Evolutionary conservation across 805 yeast genomes (phyloP).

Genomic region (Pichia ethanolica): DNA sequence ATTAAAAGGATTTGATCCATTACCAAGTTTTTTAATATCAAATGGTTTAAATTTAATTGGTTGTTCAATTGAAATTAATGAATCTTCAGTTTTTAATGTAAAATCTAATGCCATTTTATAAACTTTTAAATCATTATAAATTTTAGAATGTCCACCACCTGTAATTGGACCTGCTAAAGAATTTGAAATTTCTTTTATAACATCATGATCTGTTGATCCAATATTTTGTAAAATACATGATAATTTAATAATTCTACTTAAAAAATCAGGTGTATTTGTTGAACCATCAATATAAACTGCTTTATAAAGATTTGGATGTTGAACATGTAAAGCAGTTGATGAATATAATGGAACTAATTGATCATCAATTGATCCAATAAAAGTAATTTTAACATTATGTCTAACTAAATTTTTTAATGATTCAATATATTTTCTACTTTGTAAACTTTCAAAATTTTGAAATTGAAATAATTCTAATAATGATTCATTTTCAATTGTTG

Average conservation of each 20-base stretch:
- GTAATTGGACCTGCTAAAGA: slow-evolving; percentile 84
- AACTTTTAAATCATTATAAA: slow-evolving; percentile 79
- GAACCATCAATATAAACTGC: slow-evolving; percentile 85
- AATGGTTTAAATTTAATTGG: slow-evolving; percentile 33
- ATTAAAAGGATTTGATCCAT: slow-evolving; percentile 61
- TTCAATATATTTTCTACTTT: slow-evolving; percentile 63
- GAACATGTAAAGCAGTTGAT: slow-evolving; percentile 69
- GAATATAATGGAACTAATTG: slow-evolving; percentile 92
- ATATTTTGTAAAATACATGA: slow-evolving; percentile 68
- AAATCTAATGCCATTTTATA: slow-evolving; percentile 73
- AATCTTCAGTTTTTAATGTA: slow-evolving; percentile 59
- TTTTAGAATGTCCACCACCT: slow-evolving; percentile 90
- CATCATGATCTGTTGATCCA: slow-evolving; percentile 81
- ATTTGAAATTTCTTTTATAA: slow-evolving; percentile 73
- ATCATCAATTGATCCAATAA: slow-evolving; percentile 87
- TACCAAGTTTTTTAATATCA: slow-evolving; percentile 56
- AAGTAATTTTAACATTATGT: slow-evolving; percentile 68
- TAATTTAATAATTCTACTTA: slow-evolving; percentile 62
- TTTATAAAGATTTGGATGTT: slow-evolving; percentile 84
- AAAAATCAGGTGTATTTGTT: slow-evolving; percentile 72
- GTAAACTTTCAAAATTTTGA: slow-evolving; percentile 66
- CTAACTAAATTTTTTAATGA: slow-evolving; percentile 57
- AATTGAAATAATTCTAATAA: slow-evolving; percentile 81
- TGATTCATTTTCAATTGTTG: slow-evolving; percentile 85
- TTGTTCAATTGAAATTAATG: slow-evolving; percentile 18